These are phyloP conservation scores for Margaritispora aquatica DNA, from an alignment of 495 filamentous ascomycete species.

Conservation along the genomic window DNA sequence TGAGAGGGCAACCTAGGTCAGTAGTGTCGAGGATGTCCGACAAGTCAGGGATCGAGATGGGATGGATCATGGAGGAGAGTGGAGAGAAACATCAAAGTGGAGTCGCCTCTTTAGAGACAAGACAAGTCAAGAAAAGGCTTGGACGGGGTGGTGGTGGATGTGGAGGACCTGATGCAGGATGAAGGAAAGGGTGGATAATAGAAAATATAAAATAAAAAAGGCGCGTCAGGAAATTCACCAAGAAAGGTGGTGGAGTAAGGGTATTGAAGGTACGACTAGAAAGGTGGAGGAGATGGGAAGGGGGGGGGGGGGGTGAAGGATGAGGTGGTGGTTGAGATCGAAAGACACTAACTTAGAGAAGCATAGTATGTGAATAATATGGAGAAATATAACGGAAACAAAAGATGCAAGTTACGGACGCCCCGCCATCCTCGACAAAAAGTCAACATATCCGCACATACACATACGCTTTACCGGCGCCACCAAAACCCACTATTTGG, in stretches of 20 bases:
- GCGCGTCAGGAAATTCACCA: neutral
- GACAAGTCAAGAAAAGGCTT: neutral
- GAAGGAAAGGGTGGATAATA: neutral
- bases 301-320: no score
- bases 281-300: no score
- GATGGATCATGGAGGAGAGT: neutral
- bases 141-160: neutral
- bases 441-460: neutral
- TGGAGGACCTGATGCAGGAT: neutral
- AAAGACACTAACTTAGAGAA: neutral
- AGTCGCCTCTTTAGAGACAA: neutral
- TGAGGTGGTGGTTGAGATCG: neutral
- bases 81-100: neutral
- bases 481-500: neutral
- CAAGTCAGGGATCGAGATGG: constrained; percentile 1
- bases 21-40: neutral
- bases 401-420: neutral
- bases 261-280: no score
- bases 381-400: neutral
- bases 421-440: neutral
- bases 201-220: neutral
- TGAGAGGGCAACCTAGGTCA: neutral
- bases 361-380: neutral
- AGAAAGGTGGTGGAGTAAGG: no score
- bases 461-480: neutral